phyloP scores from a whole-genome alignment of 148 eudicot species.

The Cornus kousa region DNA sequence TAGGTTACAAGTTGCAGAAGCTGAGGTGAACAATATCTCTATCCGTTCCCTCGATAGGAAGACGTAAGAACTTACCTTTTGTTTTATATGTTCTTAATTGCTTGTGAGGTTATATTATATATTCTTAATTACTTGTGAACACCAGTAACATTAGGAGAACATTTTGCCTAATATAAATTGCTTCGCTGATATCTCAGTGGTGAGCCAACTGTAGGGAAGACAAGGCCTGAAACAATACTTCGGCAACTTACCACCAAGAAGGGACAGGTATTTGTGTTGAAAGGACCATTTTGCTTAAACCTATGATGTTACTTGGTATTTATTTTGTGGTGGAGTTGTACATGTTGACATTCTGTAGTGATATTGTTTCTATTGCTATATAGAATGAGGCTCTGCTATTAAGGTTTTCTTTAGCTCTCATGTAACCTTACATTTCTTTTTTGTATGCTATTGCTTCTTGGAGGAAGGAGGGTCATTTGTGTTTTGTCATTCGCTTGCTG shows the following conservation, averaged over 20 bases:
- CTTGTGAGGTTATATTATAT: neutral
- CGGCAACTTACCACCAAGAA: conserved; percentile 95
- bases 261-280: conserved; percentile 67
- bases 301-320: neutral
- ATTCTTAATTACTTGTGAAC: neutral
- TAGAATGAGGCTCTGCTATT: neutral
- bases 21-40: conserved; percentile 89
- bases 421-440: too few relatives aligned
- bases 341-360: too few relatives aligned
- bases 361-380: too few relatives aligned
- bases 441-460: too few relatives aligned
- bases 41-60: conserved; percentile 88
- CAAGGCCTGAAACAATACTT: conserved; percentile 97
- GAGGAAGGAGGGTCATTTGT: too few relatives aligned
- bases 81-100: neutral
- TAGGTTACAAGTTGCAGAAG: conserved; percentile 90
- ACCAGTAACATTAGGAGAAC: neutral
- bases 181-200: conserved; percentile 49
- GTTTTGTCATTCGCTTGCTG: neutral
- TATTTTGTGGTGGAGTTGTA: neutral
- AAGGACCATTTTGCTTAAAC: neutral
- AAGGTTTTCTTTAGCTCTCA: too few relatives aligned
- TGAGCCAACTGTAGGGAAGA: conserved; percentile 95
- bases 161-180: conserved; percentile 12
- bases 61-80: conserved; percentile 55